Evolutionary conservation across 345 rosid species (phyloP), one percentile per base, ranked within the genome.

Genomic region (Heritiera fomes): DNA sequence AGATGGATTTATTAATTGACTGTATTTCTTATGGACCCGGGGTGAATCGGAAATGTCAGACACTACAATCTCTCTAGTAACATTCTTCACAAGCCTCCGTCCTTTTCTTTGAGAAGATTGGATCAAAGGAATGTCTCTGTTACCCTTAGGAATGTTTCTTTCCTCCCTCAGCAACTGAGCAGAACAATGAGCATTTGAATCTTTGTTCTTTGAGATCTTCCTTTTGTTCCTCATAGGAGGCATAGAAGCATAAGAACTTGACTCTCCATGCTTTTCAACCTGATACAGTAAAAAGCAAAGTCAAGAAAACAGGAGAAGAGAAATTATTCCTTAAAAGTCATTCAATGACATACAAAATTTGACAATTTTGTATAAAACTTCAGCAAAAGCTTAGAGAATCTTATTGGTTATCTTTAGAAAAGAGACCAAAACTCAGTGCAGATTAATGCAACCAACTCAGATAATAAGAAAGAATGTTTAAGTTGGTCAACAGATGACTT

Each of bases 21-120:
- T 38, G 8, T 62, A 50, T 32, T 14, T 60, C 43, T 71, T 71
- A 78, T 55, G 82, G 79, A 73, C 79, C 78, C 78, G 55, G 18
- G 64, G 67, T 76, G 77, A 88, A 73, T 90, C 93, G 43, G 80
- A 82, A 69, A 66, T 40, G 38, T 75, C 65, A 20, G 71, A 65
- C 76, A 82, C 81, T 49, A 85, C 62, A 73, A 71, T 79, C 67
- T 84, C 77, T 77, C 82, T 85, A 58, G 60, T 56, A 28, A 63
- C 69, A 67, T 75, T 83, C 81, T 79, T 88, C 80, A 86, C 83
- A 73, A 88, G 79, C 81, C 84, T 92, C 78, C 81, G 81, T 8
- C 88, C 80, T 69, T 85, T 63, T 53, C 59, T 88, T 74, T 49
- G 68, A 69, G 86, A 82, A 87, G 90, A 76, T 79, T 85, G 86